Percentiles rank a stretch among this genome's conserved stretches.
These are phyloP conservation scores for Trichosanthes truncata DNA, from an alignment of 306 rosid species.

Conservation along the genomic window DNA sequence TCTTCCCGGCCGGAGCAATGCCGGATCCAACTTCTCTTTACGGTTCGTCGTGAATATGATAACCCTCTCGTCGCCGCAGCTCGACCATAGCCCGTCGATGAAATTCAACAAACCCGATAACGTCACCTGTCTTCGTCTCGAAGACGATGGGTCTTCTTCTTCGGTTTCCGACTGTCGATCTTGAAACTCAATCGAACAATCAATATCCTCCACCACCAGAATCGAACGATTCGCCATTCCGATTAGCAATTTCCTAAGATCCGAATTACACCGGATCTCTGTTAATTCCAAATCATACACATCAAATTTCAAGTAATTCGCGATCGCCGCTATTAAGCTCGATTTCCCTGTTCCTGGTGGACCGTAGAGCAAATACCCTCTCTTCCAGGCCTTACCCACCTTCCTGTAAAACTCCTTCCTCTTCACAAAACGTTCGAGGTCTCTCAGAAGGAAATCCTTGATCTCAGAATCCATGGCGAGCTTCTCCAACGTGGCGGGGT, in stretches of 20 bases:
- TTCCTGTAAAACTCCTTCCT: slow-evolving; percentile 53
- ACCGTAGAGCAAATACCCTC: slow-evolving; percentile 68
- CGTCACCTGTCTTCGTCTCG: slow-evolving; percentile 19
- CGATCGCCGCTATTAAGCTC: slow-evolving; percentile 81
- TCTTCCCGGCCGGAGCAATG: slow-evolving; percentile 35
- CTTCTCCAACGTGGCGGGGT: slow-evolving; percentile 61
- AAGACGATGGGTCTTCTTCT: neutral
- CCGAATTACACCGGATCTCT: slow-evolving; percentile 22
- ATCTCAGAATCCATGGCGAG: slow-evolving; percentile 42
- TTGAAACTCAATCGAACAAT: slow-evolving; percentile 42
- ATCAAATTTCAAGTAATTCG: slow-evolving; percentile 55
- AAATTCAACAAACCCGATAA: slow-evolving; percentile 39
- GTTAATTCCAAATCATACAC: slow-evolving; percentile 67
- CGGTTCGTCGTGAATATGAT: slow-evolving; percentile 42
- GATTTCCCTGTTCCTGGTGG: slow-evolving; percentile 90
- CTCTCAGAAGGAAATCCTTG: slow-evolving; percentile 33
- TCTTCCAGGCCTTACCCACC: slow-evolving; percentile 80
- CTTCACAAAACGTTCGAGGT: slow-evolving; percentile 38
- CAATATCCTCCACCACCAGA: slow-evolving; percentile 76
- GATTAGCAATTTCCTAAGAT: slow-evolving; percentile 40
- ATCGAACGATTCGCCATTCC: slow-evolving; percentile 53
- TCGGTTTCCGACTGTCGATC: slow-evolving; percentile 20
- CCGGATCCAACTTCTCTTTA: slow-evolving; percentile 34
- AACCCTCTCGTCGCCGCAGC: slow-evolving; percentile 43
- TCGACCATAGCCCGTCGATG: slow-evolving; percentile 38